Evolutionary conservation across 768 basidiomycete species (phyloP), one percentile per base, ranked within the genome.

Genomic region (Dacryopinax primogenitus): DNA sequence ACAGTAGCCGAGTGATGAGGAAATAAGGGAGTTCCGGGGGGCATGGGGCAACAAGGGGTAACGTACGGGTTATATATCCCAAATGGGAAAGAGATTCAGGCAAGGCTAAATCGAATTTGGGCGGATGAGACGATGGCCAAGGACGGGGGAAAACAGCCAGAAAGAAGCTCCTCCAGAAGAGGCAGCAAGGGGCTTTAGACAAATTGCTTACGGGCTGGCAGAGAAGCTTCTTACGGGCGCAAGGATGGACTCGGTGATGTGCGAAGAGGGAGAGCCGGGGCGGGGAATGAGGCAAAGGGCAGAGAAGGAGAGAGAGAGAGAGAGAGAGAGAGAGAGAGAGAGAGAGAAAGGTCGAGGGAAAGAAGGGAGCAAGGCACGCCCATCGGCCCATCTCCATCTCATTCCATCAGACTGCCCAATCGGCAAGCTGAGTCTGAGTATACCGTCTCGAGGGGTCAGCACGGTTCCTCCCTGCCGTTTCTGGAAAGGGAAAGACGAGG

Each of bases 401-500:
- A n/a, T n/a, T n/a, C n/a, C n/a, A n/a, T n/a, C n/a, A n/a, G n/a
- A n/a, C n/a, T n/a, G n/a, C n/a, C 37, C 37, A 11, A 11, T n/a
- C 37, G 37, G 37, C 37, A 39, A 39, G 51, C 26, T 58, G 51
- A 58, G 51, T 26, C 30, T 26, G 51, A 32, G 51, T 26, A 30
- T 28, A 21, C 13, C 15, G 4, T 13, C 23, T 37, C 11, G 11
- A 9, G 9, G 11, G 36, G 18, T 6, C 7, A 21, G 26, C 11
- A 15, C 18, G 51, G 51, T 6, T 18, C 51, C 51, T 28, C 18
- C 26, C 30, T 26, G 23, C 51, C 51, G 26, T 23, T 58, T 58
- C 51, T 58, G 51, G 51, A 58, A 58, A 58, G 51, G 51, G 26
- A 58, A 13, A 30, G 51, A 58, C 51, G 51, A 30, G 4, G 13